Percentiles rank a stretch among this genome's conserved stretches.
Evolutionary conservation across 2,329 filamentous ascomycete genomes (phyloP).

Genomic region (Periconia sp.): DNA sequence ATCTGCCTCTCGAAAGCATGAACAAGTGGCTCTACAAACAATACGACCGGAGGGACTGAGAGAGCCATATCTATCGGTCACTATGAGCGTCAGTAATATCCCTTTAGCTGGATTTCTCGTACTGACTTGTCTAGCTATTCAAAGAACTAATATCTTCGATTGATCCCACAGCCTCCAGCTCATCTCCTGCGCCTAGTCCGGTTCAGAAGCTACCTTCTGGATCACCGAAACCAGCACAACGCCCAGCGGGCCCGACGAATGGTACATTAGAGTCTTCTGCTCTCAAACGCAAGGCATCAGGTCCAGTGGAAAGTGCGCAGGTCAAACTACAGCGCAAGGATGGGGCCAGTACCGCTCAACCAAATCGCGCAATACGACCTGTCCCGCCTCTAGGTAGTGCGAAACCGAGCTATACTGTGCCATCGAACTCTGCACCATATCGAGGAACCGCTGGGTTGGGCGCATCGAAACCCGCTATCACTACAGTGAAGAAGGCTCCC

Average conservation of each 20-base stretch:
- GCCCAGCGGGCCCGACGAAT: conserved; percentile 32
- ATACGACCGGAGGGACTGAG: conserved; percentile 46
- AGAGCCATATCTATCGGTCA: conserved; percentile 39
- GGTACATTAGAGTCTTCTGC: conserved; percentile 41
- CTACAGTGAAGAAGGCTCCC: conserved; percentile 32
- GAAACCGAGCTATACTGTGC: conserved; percentile 27
- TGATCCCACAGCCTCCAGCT: conserved; percentile 33
- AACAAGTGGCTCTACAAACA: conserved; percentile 37
- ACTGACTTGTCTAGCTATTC: conserved; percentile 28
- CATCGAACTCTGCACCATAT: conserved; percentile 39
- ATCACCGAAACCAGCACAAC: conserved; percentile 41
- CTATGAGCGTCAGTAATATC: conserved; percentile 48
- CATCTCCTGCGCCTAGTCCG: conserved; percentile 23
- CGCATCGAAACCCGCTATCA: conserved; percentile 27
- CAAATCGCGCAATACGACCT: conserved; percentile 32
- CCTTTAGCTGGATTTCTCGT: no score
- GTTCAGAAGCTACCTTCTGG: conserved; percentile 29
- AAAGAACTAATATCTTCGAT: conserved; percentile 47
- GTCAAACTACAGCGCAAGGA: conserved; percentile 44
- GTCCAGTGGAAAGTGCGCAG: conserved; percentile 35
- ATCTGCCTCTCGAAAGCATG: conserved; percentile 37
- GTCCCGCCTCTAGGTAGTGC: conserved; percentile 26
- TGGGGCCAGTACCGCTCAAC: conserved; percentile 26
- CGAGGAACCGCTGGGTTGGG: conserved; percentile 44
- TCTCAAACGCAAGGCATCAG: conserved; percentile 50